Percentiles rank a stretch among this genome's conserved stretches.
phyloP scores from a whole-genome alignment of 805 yeast species.

The Cyberlindnera sargentensis region DNA sequence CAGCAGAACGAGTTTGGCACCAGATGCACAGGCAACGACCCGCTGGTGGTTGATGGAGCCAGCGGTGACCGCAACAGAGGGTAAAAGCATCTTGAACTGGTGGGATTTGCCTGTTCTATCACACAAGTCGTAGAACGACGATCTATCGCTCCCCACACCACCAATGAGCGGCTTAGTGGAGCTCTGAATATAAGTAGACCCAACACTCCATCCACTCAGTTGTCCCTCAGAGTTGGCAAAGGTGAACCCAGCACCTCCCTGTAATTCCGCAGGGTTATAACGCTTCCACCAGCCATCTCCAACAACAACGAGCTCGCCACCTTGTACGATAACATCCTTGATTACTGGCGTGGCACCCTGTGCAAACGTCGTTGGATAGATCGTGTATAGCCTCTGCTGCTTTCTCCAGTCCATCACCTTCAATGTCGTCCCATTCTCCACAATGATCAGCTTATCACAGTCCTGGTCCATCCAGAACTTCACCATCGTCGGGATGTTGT shows the following conservation, averaged over 20 bases:
- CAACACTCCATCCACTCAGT: constrained; percentile 18
- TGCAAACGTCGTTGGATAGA: constrained; percentile 25
- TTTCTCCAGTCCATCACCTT: constrained; percentile 29
- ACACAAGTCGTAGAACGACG: constrained; percentile 18
- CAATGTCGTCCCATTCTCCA: constrained; percentile 27
- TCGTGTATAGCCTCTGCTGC: constrained; percentile 23
- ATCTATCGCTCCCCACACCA: constrained; percentile 16
- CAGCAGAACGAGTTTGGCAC: constrained; percentile 16
- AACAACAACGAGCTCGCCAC: constrained; percentile 23
- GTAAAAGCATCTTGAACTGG: constrained; percentile 18
- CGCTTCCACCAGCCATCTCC: constrained; percentile 31
- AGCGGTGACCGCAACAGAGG: constrained; percentile 14
- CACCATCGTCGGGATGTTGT: constrained; percentile 22
- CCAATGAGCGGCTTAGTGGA: constrained; percentile 15
- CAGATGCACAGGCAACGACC: constrained; percentile 19
- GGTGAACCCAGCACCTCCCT: constrained; percentile 31
- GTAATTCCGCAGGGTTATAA: constrained; percentile 19
- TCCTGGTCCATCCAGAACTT: constrained; percentile 28
- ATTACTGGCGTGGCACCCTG: constrained; percentile 9
- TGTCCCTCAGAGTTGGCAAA: constrained; percentile 11
- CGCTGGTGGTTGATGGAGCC: constrained; percentile 22
- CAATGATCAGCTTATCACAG: constrained; percentile 26
- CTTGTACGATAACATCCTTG: constrained; percentile 17
- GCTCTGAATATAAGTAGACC: constrained; percentile 14
- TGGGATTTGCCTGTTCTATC: constrained; percentile 13